Evolutionary conservation across 2,329 filamentous ascomycete genomes (phyloP), one percentile per base, ranked within the genome.

Genomic region (Pyricularia sp.): DNA sequence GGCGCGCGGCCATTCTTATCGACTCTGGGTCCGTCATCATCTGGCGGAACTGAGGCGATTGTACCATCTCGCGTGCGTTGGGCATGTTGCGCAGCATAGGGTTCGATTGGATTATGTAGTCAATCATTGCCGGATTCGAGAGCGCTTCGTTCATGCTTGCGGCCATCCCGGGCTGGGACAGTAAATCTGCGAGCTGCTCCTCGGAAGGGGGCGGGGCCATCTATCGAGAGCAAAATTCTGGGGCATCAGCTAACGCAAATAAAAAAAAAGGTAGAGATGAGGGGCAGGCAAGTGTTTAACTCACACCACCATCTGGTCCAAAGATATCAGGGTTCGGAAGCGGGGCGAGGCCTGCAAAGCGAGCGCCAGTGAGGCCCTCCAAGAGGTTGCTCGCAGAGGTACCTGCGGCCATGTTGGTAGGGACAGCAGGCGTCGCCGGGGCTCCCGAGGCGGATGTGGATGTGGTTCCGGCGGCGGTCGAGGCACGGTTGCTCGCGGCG

Each of bases 11-110:
- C 74, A 90, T 87, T 66, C 91, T 83, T 68, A 99, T 84, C 70
- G 91, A 86, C 60, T 91, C 85, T 4, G 94, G 94, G 73, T 96
- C 92, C 67, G 91, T 93, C 82, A 99, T 88, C 89, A 97, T 94
- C 63, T 89, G 84, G 71, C 94, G 85, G 78, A 97, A 92, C 68
- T 92, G 84, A 0, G 93, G 93, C 28, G 93, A 94, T 67, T 91
- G 88, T 71, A 99, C 85, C 76, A 97, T 88, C 72, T 96, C 86
- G 70, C 92, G 86, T 26, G 90, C 90, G 66, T 88, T 84, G 55
- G 89, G 89, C 75, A 89, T 84, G 66, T 85, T 83, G 70, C 88
- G 84, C 22, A 92, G 80, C 82, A 91, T 88, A 2, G 94, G 94
- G 73, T 96, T 96, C 72, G 89, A 86, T 71, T 94, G 86, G 70